These are phyloP conservation scores for Chaetomium sp. DNA, from an alignment of 2,329 filamentous ascomycete genomes.

Conservation along the genomic window DNA sequence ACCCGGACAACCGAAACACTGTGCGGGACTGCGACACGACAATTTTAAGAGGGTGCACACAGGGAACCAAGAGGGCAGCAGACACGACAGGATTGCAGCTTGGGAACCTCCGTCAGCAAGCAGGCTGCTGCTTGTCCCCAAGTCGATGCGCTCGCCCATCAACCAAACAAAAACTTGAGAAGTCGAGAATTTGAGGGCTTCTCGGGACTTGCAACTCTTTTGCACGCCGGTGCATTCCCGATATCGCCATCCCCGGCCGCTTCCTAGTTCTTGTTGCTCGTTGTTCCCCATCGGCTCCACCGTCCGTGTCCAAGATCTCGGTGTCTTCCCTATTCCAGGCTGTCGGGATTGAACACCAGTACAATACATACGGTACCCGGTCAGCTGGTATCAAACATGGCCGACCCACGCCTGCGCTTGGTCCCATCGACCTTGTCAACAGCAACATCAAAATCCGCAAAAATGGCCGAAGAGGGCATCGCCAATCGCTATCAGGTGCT, in stretches of 20 bases:
- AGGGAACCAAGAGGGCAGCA: too few relatives aligned
- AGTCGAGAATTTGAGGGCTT: too few relatives aligned
- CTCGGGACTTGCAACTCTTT: too few relatives aligned
- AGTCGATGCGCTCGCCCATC: background rate
- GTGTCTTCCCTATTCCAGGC: background rate
- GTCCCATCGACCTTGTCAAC: background rate
- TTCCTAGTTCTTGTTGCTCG: background rate
- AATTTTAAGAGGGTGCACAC: background rate
- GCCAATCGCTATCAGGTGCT: slow-evolving; percentile 88
- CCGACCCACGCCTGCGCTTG: background rate
- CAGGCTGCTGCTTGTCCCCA: background rate
- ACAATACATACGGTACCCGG: too few relatives aligned
- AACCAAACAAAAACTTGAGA: background rate
- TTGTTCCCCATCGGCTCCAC: slow-evolving; percentile 3
- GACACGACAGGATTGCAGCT: too few relatives aligned
- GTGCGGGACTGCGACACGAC: background rate
- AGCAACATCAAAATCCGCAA: background rate
- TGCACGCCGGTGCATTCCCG: too few relatives aligned
- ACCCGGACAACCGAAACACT: slow-evolving; percentile 20
- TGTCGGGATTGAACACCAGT: too few relatives aligned
- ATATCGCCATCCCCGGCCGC: background rate
- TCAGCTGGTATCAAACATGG: background rate
- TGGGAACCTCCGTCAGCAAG: too few relatives aligned
- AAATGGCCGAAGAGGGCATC: slow-evolving; percentile 58
- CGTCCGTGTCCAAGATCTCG: slow-evolving; percentile 2